Evolutionary conservation across 2,329 filamentous ascomycete species (phyloP).

Genomic region (Setomelanomma holmii): DNA sequence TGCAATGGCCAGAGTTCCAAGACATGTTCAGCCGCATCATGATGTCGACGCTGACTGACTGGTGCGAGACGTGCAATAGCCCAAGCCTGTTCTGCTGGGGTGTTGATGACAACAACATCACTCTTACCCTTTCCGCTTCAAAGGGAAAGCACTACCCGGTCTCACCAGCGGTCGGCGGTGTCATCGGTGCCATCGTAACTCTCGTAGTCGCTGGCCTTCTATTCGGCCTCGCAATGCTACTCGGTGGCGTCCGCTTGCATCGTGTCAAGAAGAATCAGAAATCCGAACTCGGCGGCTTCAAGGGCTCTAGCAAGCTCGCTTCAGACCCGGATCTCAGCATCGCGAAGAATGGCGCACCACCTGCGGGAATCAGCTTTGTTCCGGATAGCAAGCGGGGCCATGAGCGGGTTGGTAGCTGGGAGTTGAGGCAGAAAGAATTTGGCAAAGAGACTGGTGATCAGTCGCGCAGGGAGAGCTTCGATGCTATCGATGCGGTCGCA

Average conservation of each 20-base stretch:
- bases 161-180: constrained; percentile 58
- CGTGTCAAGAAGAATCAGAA: constrained; percentile 38
- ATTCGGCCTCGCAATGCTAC: constrained; percentile 51
- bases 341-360: constrained; percentile 50
- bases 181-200: constrained; percentile 63
- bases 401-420: constrained; percentile 65
- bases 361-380: constrained; percentile 36
- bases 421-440: constrained; percentile 53
- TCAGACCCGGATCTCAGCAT: constrained; percentile 62
- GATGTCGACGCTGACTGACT: constrained; percentile 55
- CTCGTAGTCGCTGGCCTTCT: constrained; percentile 55
- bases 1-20: constrained; percentile 61
- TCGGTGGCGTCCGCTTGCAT: constrained; percentile 57
- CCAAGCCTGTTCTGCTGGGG: constrained; percentile 60
- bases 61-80: constrained; percentile 60
- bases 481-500: constrained; percentile 53
- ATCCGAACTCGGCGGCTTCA: constrained; percentile 61
- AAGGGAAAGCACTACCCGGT: constrained; percentile 26
- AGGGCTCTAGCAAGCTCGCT: constrained; percentile 61
- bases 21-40: constrained; percentile 53
- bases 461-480: constrained; percentile 51
- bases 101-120: constrained; percentile 36
- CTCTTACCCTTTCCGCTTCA: not conserved
- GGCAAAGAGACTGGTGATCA: constrained; percentile 27
- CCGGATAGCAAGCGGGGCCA: constrained; percentile 45